phyloP scores from a whole-genome alignment of 2,329 filamentous ascomycete species.

The Penicillium sp. region DNA sequence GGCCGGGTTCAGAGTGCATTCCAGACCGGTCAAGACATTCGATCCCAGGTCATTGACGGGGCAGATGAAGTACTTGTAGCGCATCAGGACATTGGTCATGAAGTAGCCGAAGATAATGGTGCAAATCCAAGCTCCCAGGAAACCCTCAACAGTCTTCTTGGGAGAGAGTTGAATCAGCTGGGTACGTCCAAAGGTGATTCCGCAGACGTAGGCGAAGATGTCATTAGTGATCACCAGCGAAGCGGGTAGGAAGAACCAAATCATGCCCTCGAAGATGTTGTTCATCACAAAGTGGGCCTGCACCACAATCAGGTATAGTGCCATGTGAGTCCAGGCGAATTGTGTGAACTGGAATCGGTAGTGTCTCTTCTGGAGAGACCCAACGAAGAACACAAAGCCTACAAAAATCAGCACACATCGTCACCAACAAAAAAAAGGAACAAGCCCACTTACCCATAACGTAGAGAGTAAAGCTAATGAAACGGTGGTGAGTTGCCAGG shows the following conservation, averaged over 20 bases:
- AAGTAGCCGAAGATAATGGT: conserved; percentile 83
- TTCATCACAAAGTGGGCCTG: conserved; percentile 99
- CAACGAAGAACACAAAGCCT: conserved; percentile 99
- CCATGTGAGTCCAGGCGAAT: conserved; percentile 99
- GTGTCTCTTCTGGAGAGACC: conserved; percentile 89
- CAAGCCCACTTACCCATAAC: conserved; percentile 74
- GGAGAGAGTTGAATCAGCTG: conserved; percentile 97
- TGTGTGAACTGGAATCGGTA: conserved; percentile 99
- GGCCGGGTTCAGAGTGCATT: conserved; percentile 89
- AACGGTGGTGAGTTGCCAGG: conserved; percentile 94
- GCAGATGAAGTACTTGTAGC: conserved; percentile 97
- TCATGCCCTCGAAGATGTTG: conserved; percentile 99
- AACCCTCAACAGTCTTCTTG: conserved; percentile 99
- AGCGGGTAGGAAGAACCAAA: conserved; percentile 98
- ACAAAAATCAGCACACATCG: conserved; percentile 17
- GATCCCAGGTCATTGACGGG: conserved; percentile 95
- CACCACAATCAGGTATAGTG: conserved; percentile 94
- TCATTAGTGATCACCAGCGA: conserved; percentile 97
- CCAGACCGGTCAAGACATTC: conserved; percentile 86
- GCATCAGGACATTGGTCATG: conserved; percentile 82
- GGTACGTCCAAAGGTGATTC: conserved; percentile 93
- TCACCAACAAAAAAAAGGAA: neutral
- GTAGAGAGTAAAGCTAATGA: conserved; percentile 98
- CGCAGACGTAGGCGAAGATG: conserved; percentile 97
- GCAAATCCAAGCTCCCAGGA: conserved; percentile 93